Base-by-base conservation (phyloP, 2,329 filamentous ascomycete species). In the Trichophaea hybrida region DNA sequence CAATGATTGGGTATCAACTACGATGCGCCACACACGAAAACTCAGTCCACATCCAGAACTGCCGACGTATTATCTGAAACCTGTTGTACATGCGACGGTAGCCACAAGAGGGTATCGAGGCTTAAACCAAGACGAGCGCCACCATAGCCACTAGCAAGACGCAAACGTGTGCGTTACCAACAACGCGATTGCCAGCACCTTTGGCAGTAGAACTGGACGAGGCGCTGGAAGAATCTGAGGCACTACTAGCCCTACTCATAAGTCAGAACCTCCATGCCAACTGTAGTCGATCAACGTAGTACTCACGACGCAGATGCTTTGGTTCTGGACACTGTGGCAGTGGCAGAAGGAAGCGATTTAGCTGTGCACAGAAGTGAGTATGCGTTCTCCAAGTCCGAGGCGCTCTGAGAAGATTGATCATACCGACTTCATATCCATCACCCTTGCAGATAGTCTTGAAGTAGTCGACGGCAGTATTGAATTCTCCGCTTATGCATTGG, bases 401-500 rank as follows among this genome's bases (percentile, higher is more conserved):
- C 5, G n/a, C 12, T 33, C 13, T 24, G 13, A 13, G 48, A 6
- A 5, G n/a, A 31, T 17, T 51, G 15, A 51, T 12, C 48, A 51
- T 32, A 51, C 15, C 48, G 31, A 51, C 48, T 24, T 51, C 31
- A 32, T 53, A 53, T 35, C 50, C 50, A 12, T n/a, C 34, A 24
- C 13, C 31, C 53, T 55, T 44, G 34, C 53, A 55, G n/a, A 35
- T 44, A 10, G 15, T 40, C 38, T 43, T 13, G 53, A 55, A 55
- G 53, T 55, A 33, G 6, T 13, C 15, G 34, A 6, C 5, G 32
- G 53, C 53, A 2, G 35, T 33, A 31, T 17, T n/a, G 53, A 17
- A 46, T 10, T 43, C 53, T 13, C 13, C 53, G 6, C 24, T 43
- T 4, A 7, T 13, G 53, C 53, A 55, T 12, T 31, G 5, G 15